Conservation (phyloP, 2,329 filamentous ascomycete genomes). For the Fusarium sp. region DNA sequence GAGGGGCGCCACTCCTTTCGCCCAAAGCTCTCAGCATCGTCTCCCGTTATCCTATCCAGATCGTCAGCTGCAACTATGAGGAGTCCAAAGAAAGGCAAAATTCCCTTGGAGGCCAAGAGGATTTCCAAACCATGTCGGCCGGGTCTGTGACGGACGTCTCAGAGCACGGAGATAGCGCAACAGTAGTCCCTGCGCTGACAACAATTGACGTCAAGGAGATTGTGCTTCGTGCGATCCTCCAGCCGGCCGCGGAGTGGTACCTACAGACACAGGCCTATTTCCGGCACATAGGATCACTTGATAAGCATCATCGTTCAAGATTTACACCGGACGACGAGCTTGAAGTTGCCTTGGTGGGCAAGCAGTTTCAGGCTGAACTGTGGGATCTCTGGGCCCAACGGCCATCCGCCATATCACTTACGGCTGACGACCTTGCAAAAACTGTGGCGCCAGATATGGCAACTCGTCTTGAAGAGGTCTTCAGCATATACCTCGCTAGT, state of each 20-base stretch:
- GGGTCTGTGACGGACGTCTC: not conserved
- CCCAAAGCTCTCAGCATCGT: constrained; percentile 6
- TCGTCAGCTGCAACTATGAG: constrained; percentile 13
- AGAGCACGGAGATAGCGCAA: not conserved
- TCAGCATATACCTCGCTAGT: constrained; percentile 18
- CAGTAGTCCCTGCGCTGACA: not conserved
- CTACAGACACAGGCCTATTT: constrained; percentile 8
- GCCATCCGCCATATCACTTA: constrained; percentile 7
- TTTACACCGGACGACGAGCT: constrained; percentile 22
- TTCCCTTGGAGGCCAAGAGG: not conserved
- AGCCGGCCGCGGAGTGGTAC: constrained; percentile 14
- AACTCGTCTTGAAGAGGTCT: constrained; percentile 11
- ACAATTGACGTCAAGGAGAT: constrained; percentile 11
- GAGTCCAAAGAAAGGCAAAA: constrained; percentile 3
- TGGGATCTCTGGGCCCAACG: constrained; percentile 12
- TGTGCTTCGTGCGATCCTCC: constrained; percentile 9
- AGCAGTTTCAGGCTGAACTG: constrained; percentile 4
- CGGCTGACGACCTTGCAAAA: not conserved
- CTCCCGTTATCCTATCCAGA: constrained; percentile 10
- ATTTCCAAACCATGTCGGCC: not conserved
- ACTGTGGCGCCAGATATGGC: constrained; percentile 7
- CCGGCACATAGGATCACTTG: constrained; percentile 12
- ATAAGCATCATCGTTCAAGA: constrained; percentile 17
- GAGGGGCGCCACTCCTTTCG: constrained; percentile 7
- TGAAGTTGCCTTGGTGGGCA: constrained; percentile 6